A percentile compares a stretch with the other conserved stretches of the same genome.
Conservation (phyloP, 495 filamentous ascomycete genomes). For the Hypoxylon rickii region DNA sequence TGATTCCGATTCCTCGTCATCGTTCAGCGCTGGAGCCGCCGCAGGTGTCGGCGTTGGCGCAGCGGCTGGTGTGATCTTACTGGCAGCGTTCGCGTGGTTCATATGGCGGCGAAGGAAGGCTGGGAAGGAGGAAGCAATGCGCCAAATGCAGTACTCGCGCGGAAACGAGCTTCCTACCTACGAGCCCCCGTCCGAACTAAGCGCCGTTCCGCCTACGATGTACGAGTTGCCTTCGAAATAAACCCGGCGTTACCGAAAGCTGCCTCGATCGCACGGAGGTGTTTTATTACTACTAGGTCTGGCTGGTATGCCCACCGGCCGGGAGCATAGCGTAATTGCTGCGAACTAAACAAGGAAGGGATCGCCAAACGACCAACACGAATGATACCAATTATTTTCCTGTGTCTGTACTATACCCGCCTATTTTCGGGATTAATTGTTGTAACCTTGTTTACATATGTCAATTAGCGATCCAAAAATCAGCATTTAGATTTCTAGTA, state of each 20-base stretch:
- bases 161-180: not conserved
- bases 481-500: not conserved
- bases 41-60: constrained; percentile 28
- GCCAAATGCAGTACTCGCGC: not conserved
- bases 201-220: not conserved
- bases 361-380: not conserved
- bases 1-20: not conserved
- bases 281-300: not conserved
- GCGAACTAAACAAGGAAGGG: not conserved
- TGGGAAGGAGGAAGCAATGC: not conserved
- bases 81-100: constrained; percentile 1
- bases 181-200: not conserved
- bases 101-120: not conserved
- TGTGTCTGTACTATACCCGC: not conserved
- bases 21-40: constrained; percentile 6
- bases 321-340: not conserved
- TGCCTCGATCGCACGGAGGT: not conserved
- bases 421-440: not conserved
- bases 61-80: constrained; percentile 9
- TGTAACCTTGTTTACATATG: not conserved
- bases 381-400: not conserved
- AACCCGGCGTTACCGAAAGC: not conserved
- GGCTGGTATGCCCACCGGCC: too few species aligned
- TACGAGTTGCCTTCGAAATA: not conserved
- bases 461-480: not conserved